These are phyloP conservation scores for Xylariaceae sp. DNA, from an alignment of 2,329 filamentous ascomycete species.

Conservation along the genomic window DNA sequence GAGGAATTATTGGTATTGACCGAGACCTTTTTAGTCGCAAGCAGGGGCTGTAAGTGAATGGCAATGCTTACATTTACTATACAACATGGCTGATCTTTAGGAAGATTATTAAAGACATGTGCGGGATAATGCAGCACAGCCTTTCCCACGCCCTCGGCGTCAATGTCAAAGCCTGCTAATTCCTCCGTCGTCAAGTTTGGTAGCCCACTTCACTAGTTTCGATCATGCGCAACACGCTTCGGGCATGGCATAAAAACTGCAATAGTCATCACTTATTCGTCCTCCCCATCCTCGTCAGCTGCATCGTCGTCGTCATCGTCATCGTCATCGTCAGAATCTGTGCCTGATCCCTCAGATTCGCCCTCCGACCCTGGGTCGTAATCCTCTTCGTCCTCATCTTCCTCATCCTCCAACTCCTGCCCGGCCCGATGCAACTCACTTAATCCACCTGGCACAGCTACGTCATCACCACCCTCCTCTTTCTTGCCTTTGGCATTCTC, in stretches of 20 bases:
- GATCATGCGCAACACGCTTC: no score
- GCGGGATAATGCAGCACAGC: no score
- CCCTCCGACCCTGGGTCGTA: slow-evolving; percentile 61
- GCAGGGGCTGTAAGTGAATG: no score
- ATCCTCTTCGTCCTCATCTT: slow-evolving; percentile 63
- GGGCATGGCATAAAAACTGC: not conserved
- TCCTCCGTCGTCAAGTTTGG: no score
- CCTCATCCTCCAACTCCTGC: slow-evolving; percentile 53
- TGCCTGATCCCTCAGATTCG: slow-evolving; percentile 55
- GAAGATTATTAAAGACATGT: no score
- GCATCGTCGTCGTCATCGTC: slow-evolving; percentile 50
- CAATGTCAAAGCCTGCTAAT: no score
- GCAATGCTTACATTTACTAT: no score
- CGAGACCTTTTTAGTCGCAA: not conserved
- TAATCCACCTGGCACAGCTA: slow-evolving; percentile 39
- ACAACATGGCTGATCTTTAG: no score
- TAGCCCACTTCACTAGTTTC: no score
- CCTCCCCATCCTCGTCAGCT: slow-evolving; percentile 39
- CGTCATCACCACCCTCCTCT: slow-evolving; percentile 36
- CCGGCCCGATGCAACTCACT: slow-evolving; percentile 51
- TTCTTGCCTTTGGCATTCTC: slow-evolving; percentile 53
- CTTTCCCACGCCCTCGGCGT: no score
- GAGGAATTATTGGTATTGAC: slow-evolving; percentile 1
- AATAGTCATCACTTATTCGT: slow-evolving; percentile 24
- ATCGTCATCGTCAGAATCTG: slow-evolving; percentile 47